Evolutionary conservation across 2,329 filamentous ascomycete genomes (phyloP), one percentile per base, ranked within the genome.

Genomic region (Knufia fluminis): DNA sequence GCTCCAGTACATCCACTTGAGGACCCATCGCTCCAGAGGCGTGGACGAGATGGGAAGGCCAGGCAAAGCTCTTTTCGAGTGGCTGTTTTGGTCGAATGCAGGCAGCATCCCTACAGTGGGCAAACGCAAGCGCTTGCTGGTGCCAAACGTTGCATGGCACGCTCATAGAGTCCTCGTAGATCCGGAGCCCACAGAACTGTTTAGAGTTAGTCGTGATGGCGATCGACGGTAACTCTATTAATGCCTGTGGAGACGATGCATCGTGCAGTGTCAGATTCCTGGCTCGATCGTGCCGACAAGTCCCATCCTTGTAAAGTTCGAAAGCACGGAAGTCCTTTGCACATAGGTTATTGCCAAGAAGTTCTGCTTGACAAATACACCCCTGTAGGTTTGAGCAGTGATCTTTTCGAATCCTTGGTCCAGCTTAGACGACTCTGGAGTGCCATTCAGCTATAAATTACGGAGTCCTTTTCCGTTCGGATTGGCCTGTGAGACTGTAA

Each of bases 201-300:
- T 45, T 42, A 7, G 40, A 40, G 24, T 28, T 23, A 40, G 17
- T 10, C 24, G 19, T 32, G 42, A 32, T 45, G 28, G 24, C 42
- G 28, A 45, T 33, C 16, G 33, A 45, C 42, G 24, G 24, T 19
- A 45, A 17, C 42, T 20, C 16, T 14, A 28, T n/a, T n/a, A n/a
- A n/a, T 32, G 14, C 3, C n/a, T 3, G 42, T 45, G 42, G 42
- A 45, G 42, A 14, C 14, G 24, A 10, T 32, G 42, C 14, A 33
- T 45, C 42, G 28, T 33, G 42, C 28, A 45, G 42, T 33, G 24
- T 32, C 7, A 28, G 24, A 45, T 45, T 32, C 16, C 24, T 45
- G 28, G 42, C 42, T 45, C 42, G 42, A 45, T 45, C 42, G 23
- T 33, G 28, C 42, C 42, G 28, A 45, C 10, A 22, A n/a, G 24